Evolutionary conservation across 2,329 filamentous ascomycete genomes (phyloP).

Genomic region (Nothophoma quercina): DNA sequence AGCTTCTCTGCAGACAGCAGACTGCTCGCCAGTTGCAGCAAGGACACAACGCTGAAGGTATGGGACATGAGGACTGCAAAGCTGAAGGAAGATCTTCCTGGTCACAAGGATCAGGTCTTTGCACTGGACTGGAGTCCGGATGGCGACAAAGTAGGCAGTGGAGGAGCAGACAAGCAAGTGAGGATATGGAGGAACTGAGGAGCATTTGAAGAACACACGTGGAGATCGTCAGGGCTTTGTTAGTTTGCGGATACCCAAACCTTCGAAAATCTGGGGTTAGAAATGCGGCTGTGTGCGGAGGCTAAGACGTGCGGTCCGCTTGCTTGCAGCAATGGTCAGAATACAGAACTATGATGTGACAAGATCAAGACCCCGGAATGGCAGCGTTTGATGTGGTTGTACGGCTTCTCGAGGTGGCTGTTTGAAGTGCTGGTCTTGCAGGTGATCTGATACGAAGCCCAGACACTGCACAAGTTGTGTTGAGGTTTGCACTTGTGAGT

Average conservation of each 20-base stretch:
- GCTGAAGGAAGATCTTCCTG: constrained; percentile 81
- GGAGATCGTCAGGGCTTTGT: constrained; percentile 11
- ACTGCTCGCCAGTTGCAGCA: constrained; percentile 85
- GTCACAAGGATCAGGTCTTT: constrained; percentile 92
- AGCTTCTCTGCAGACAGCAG: constrained; percentile 91
- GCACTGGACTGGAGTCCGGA: constrained; percentile 95
- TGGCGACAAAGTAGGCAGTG: constrained; percentile 86
- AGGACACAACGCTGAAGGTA: constrained; percentile 92
- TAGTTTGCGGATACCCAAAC: constrained; percentile 26
- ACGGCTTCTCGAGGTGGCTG: not conserved
- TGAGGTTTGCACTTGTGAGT: constrained; percentile 9
- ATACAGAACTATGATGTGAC: constrained; percentile 1
- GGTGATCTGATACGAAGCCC: not conserved
- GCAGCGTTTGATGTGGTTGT: not conserved
- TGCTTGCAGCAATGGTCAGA: constrained; percentile 18
- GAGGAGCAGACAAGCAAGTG: constrained; percentile 86
- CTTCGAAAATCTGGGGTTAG: constrained; percentile 18
- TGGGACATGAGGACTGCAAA: constrained; percentile 92
- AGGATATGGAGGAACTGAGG: constrained; percentile 70
- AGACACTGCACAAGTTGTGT: constrained; percentile 15
- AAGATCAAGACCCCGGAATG: not conserved
- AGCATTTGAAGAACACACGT: constrained; percentile 52
- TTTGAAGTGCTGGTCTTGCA: not conserved
- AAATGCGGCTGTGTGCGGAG: constrained; percentile 15
- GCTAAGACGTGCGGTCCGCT: constrained; percentile 18